Evolutionary conservation across 2,329 filamentous ascomycete species (phyloP), one percentile per base, ranked within the genome.

Genomic region (Didymella pinodella): DNA sequence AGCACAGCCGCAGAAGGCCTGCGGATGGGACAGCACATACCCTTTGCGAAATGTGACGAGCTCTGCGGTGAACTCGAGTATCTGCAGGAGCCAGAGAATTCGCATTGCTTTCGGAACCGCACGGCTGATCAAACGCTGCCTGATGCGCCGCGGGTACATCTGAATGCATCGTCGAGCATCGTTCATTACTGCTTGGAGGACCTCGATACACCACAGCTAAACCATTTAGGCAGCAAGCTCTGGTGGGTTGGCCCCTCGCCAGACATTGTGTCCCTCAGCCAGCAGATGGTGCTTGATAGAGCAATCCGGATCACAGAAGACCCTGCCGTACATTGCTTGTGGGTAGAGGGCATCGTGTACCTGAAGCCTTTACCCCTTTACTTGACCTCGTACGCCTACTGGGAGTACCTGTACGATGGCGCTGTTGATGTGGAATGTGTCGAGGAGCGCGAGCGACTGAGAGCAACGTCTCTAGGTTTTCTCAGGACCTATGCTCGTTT

Each of bases 401-500:
- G 65, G 68, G 57, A 65, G 12, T 64, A 56, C 22, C 20, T 69
- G 0, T 68, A 61, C 7, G 67, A 72, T 43, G n/a, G 65, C 7
- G 64, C 48, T 47, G 47, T 6, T 7, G 38, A 49, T 6, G 20
- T 28, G 10, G 16, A 7, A 22, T 29, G 12, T 8, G 2, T 29
- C 10, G 43, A 54, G 3, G 50, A 47, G 43, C 50, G 43, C 22
- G 20, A 40, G 32, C 52, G 36, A 3, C 43, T 36, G 7, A 54
- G 25, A 28, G 34, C 28, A n/a, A 48, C 52, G 20, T 26, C 38
- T 8, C 29, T 55, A 8, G 29, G 52, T n/a, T 48, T 48, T 12
- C 28, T 44, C 14, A 20, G 38, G 3, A 49, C 46, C 14, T 49
- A 44, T 10, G 31, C 46, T 20, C 38, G 29, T 25, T 22, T 55